phyloP scores from a whole-genome alignment of 768 basidiomycete species.

The Tylopilus felleus region DNA sequence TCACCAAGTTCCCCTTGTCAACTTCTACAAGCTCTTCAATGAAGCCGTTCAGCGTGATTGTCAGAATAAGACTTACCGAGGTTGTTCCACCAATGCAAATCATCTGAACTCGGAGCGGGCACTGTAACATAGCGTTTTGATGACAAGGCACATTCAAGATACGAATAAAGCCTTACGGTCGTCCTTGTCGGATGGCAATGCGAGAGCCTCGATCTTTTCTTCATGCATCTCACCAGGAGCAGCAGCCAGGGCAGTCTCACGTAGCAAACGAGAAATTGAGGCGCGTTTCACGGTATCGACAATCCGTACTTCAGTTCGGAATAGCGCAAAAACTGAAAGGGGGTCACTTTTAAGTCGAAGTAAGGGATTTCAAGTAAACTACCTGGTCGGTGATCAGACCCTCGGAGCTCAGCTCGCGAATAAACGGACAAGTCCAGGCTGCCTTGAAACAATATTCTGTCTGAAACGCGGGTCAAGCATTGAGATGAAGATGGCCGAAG shows the following conservation, averaged over 20 bases:
- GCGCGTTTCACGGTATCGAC: slow-evolving; percentile 77
- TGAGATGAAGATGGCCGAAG: background rate
- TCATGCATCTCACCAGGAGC: slow-evolving; percentile 65
- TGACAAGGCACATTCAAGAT: background rate
- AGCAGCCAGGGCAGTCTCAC: slow-evolving; percentile 61
- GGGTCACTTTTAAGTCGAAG: background rate
- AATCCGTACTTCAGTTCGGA: slow-evolving; percentile 71
- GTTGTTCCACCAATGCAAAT: slow-evolving; percentile 74
- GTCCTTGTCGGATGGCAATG: slow-evolving; percentile 40
- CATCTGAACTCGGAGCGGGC: slow-evolving; percentile 82
- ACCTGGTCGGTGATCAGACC: slow-evolving; percentile 98
- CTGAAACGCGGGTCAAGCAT: slow-evolving; percentile 39
- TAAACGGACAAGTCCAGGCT: slow-evolving; percentile 75
- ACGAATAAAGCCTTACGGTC: slow-evolving; percentile 28
- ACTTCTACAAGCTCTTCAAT: slow-evolving; percentile 12
- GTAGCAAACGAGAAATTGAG: slow-evolving; percentile 61
- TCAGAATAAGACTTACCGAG: slow-evolving; percentile 45
- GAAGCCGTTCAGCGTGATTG: background rate
- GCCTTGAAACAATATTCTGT: slow-evolving; percentile 90
- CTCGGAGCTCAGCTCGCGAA: slow-evolving; percentile 75
- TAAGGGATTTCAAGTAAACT: slow-evolving; percentile 6
- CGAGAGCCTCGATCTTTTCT: slow-evolving; percentile 63
- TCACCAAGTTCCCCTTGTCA: slow-evolving; percentile 15
- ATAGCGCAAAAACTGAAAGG: slow-evolving; percentile 73
- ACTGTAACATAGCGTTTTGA: slow-evolving; percentile 42